Base-by-base conservation (phyloP, 208 protist genomes). In the Trypanosoma cruzi region DNA sequence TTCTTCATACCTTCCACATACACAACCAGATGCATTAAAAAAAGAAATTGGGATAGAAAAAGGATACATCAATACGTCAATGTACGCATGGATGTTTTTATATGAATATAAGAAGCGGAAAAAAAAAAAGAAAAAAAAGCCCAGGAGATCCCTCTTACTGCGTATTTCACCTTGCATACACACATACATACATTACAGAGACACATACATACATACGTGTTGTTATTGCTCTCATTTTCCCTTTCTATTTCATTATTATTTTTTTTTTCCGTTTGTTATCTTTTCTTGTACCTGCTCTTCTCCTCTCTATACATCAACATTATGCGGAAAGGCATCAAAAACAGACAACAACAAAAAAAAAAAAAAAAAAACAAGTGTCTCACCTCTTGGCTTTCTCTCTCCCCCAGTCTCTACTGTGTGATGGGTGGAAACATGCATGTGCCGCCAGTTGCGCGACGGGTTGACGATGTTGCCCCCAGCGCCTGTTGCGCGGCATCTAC, bases 401-500 rank as follows among this genome's bases (percentile, higher is more conserved):
- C 36, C 36, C 36, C 6, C 36, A 4, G 4, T 34, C 36, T 36
- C 62, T 44, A 22, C 28, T 49, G 18, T 37, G 4, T 26, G 36
- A 77, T 68, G 3, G 64, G 72, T n/a, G 57, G 63, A 31, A 71
- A 54, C 32, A 24, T 16, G 24, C 44, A 46, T 4, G 24, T 32
- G 2, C n/a, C n/a, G n/a, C 40, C 22, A 4, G 66, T 32, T 16
- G 16, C 26, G 20, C 36, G 58, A 4, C 40, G 48, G 7, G 54
- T 31, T 16, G 10, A 16, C 18, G 57, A 52, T 11, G 55, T 70
- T 26, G 52, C 75, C 14, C 68, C 64, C 26, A 95, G 75, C 13
- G 75, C 40, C 48, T 76, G 73, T 77, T 98, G 88, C 57, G 94
- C 63, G 24, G 88, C 77, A 3, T 92, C 92, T 10, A 97, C 81